Evolutionary conservation across 1,139 yeast species (phyloP), one percentile per base, ranked within the genome.

Genomic region (Geotrichum siamense): DNA sequence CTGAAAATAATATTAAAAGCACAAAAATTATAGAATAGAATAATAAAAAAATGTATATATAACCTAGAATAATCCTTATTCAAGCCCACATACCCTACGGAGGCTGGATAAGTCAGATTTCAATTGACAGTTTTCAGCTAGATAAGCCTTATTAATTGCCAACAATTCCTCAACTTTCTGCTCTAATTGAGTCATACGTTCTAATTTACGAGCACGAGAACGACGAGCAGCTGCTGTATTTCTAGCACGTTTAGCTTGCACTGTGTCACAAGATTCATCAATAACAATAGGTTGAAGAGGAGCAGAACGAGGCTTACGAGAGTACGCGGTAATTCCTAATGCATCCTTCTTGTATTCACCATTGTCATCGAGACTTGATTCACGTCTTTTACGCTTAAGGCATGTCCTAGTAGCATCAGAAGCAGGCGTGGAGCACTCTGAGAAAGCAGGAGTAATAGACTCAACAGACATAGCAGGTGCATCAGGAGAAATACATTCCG

Each of bases 201-300:
- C 93, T 79, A 86, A 78, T 70, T 89, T 89, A 63, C 96, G 78
- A 31, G 96, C 96, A 58, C 98, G 75, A 31, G 96, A 87, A 60
- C 97, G 78, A 64, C 97, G 79, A 16, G 98, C 98, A 53, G 97
- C 97, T 64, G 89, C 96, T 20, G 98, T 91, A 72, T 91, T 91
- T 65, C 91, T 80, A 29, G 97, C 97, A 61, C 98, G 80, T 69
- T 89, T 89, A 58, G 84, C 61, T 17, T 28, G 25, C 10, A 44
- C 49, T 17, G 39, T 41, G 28, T 44, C 47, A 30, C 71, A 70
- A 16, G 55, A 61, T 30, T 75, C 74, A 45, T 78, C 67, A 47
- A 71, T 70, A 15, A 41, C 39, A 45, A 83, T 72, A 10, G 95
- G 95, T 51, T 75, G 72, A 61, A 87, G 72, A 22, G 68, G 68